Percentiles rank a stretch among this genome's conserved stretches.
These are phyloP conservation scores for Rostrohypoxylon terebratum DNA, from an alignment of 495 filamentous ascomycete genomes.

Conservation along the genomic window DNA sequence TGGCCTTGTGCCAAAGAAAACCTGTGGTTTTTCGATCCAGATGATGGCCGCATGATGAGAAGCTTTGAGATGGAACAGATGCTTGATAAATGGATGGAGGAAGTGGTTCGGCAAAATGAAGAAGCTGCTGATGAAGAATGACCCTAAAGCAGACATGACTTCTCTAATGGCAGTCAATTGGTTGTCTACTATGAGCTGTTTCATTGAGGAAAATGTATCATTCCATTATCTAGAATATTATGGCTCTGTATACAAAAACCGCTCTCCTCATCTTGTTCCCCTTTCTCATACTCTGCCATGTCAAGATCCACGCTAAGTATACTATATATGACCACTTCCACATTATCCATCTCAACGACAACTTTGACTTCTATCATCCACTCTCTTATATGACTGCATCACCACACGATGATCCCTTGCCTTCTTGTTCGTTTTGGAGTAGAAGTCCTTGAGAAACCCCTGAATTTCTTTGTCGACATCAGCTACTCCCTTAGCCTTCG, in stretches of 20 bases:
- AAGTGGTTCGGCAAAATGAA: not conserved
- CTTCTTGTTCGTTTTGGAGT: not conserved
- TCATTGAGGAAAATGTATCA: slow-evolving; percentile 5
- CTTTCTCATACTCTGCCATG: not conserved
- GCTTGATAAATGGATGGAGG: slow-evolving; percentile 24
- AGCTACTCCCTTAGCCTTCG: slow-evolving; percentile 4
- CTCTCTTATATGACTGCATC: slow-evolving; percentile 6
- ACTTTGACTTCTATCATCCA: not conserved
- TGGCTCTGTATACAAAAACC: not conserved
- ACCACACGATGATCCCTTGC: not conserved
- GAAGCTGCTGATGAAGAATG: slow-evolving; percentile 8
- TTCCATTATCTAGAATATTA: not conserved
- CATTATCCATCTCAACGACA: slow-evolving; percentile 2
- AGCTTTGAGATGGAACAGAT: slow-evolving; percentile 21
- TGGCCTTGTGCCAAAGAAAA: slow-evolving; percentile 22
- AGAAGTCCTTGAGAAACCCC: slow-evolving; percentile 6
- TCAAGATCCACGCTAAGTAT: not conserved
- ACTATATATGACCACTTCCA: not conserved
- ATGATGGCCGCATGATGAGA: slow-evolving; percentile 26
- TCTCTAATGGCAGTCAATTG: not conserved
- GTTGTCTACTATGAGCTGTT: not conserved
- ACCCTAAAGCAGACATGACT: no score
- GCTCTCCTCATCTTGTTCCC: not conserved
- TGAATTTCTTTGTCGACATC: slow-evolving; percentile 9
- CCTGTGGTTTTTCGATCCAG: slow-evolving; percentile 26